Base-by-base conservation (phyloP, 768 basidiomycete genomes). In the Botryobasidium botryosum region DNA sequence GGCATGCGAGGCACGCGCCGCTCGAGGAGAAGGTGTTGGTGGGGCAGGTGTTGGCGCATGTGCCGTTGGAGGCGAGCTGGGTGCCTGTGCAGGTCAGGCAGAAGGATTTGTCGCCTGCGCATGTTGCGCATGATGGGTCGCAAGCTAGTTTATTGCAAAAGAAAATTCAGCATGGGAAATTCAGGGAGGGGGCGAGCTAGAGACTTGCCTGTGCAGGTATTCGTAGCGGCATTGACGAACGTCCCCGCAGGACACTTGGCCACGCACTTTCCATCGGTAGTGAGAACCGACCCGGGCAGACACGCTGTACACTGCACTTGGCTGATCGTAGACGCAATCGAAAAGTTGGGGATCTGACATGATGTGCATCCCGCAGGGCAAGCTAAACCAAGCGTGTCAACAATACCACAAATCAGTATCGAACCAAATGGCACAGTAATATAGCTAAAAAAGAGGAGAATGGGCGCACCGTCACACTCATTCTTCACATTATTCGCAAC, bases 321-420 rank as follows among this genome's bases (percentile, higher is more conserved):
- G 45, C 69, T 61, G 38, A 77, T 61, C 0, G 75, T 77, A 13
- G 85, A 85, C 2, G 70, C 71, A 8, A 69, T 66, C 48, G 57
- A 77, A 57, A 90, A 90, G 51, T 69, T 72, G 4, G 79, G 66
- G 49, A 85, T 83, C 45, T 68, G 63, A 62, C 87, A 91, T 2
- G 73, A 65, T 6, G 79, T 80, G 56, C 86, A 91, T 58, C 80
- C 80, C 2, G 79, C 65, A 6, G 85, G 85, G 57, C 88, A 88
- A 45, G 71, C 84, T 88, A 44, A 3, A n/a, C n/a, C n/a, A n/a
- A n/a, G n/a, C n/a, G n/a, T n/a, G n/a, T n/a, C 21, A 42, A 24
- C 17, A 26, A 27, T 20, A 20, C 13, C 3, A 28, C n/a, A n/a
- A n/a, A n/a, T n/a, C n/a, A 20, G 7, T 21, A n/a, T 3, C 3